Conservation (phyloP, 345 rosid genomes). For the Reutealis trisperma region DNA sequence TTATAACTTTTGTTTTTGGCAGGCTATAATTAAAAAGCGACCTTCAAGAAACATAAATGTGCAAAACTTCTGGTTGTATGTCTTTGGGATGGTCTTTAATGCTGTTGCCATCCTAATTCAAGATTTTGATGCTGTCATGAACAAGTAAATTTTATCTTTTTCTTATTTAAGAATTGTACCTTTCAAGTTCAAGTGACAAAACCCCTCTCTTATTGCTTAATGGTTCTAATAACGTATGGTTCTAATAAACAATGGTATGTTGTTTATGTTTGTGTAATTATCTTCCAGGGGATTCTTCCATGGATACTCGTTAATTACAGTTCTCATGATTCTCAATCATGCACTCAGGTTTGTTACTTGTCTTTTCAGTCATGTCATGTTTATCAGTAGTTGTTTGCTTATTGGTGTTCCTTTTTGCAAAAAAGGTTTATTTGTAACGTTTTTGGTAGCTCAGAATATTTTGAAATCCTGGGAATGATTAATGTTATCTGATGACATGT, state of each 20-base stretch:
- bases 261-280: conserved; percentile 10
- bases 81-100: conserved; percentile 95
- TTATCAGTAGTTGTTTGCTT: conserved; percentile 18
- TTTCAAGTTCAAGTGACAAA: not conserved
- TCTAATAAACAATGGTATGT: conserved; percentile 9
- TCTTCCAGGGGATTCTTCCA: conserved; percentile 90
- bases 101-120: conserved; percentile 83
- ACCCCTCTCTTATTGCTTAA: not conserved
- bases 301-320: conserved; percentile 80
- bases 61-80: conserved; percentile 93
- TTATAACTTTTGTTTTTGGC: conserved; percentile 32
- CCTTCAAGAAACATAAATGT: conserved; percentile 95
- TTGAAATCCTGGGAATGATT: not conserved
- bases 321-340: conserved; percentile 93
- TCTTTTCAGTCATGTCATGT: conserved; percentile 19
- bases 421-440: not conserved
- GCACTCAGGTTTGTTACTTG: conserved; percentile 73
- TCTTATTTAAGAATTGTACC: not conserved
- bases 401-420: conserved; percentile 14
- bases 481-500: not conserved
- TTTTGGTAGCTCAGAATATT: not conserved
- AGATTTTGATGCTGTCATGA: conserved; percentile 87
- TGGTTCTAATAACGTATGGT: not conserved
- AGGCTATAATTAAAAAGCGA: conserved; percentile 93
- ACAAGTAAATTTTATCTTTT: conserved; percentile 56